Conservation (phyloP, 2,329 filamentous ascomycete species). For the Colletotrichum sp. region DNA sequence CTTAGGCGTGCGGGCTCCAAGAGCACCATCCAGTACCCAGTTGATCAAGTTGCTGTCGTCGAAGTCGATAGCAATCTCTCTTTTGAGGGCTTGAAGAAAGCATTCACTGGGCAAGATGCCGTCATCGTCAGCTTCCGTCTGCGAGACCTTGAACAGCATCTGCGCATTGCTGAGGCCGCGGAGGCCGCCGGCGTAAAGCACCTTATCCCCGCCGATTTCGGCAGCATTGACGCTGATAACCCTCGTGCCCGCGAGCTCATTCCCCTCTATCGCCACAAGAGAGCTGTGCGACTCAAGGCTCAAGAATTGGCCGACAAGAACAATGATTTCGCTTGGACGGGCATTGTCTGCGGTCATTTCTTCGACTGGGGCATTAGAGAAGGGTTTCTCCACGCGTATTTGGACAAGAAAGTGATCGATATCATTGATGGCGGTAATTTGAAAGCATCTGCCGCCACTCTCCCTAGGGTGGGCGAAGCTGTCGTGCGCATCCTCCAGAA, state of each 20-base stretch:
- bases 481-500: constrained; percentile 33
- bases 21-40: constrained; percentile 24
- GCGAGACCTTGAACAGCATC: constrained; percentile 30
- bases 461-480: constrained; percentile 35
- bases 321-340: constrained; percentile 37
- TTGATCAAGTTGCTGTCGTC: constrained; percentile 21
- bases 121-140: constrained; percentile 39
- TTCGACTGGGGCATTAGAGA: constrained; percentile 44
- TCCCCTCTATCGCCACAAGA: constrained; percentile 38
- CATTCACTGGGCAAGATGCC: constrained; percentile 38
- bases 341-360: constrained; percentile 42
- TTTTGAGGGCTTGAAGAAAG: constrained; percentile 29
- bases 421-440: constrained; percentile 35
- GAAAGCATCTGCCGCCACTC: constrained; percentile 38
- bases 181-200: constrained; percentile 37
- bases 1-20: constrained; percentile 36
- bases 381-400: constrained; percentile 39
- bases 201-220: constrained; percentile 45
- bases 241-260: constrained; percentile 36
- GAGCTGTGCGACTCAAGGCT: constrained; percentile 32
- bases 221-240: constrained; percentile 41
- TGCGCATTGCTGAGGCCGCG: constrained; percentile 39
- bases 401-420: constrained; percentile 30
- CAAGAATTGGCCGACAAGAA: constrained; percentile 27
- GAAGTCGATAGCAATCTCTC: constrained; percentile 34